These are phyloP conservation scores for Syncephalastrum monosporum DNA, from an alignment of 371 early-diverging fungal genomes.

Conservation along the genomic window DNA sequence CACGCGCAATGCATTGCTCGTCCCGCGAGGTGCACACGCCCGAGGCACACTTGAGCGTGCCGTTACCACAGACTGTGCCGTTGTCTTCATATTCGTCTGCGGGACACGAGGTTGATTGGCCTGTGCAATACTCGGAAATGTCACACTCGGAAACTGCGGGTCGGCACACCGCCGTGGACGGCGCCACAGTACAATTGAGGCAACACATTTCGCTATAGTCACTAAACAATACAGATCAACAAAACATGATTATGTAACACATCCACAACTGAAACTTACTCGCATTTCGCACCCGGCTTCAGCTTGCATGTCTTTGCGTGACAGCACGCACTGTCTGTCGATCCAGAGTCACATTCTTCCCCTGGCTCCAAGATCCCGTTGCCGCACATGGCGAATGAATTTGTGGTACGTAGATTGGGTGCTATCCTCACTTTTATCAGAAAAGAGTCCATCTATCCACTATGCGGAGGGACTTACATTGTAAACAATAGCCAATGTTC, in stretches of 20 bases:
- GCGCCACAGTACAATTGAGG: slow-evolving; percentile 65
- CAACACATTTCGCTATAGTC: slow-evolving; percentile 89
- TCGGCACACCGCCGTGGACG: slow-evolving; percentile 74
- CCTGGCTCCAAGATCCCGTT: slow-evolving; percentile 89
- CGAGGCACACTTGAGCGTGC: slow-evolving; percentile 74
- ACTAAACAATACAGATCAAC: slow-evolving; percentile 29
- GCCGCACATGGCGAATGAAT: slow-evolving; percentile 77
- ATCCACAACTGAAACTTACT: slow-evolving; percentile 33
- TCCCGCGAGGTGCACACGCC: slow-evolving; percentile 89
- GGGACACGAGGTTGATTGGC: slow-evolving; percentile 74
- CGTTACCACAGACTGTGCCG: slow-evolving; percentile 67
- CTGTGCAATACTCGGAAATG: slow-evolving; percentile 79
- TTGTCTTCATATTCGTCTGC: slow-evolving; percentile 66
- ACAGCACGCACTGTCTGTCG: slow-evolving; percentile 79
- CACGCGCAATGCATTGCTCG: slow-evolving; percentile 74
- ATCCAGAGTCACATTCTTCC: slow-evolving; percentile 95
- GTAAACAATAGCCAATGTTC: slow-evolving; percentile 58
- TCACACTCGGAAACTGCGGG: slow-evolving; percentile 83
- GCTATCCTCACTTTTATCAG: slow-evolving; percentile 12
- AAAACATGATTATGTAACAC: slow-evolving; percentile 1
- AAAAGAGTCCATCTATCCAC: neutral
- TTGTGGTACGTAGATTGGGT: slow-evolving; percentile 30
- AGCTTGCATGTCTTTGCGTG: slow-evolving; percentile 77
- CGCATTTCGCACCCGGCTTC: slow-evolving; percentile 75
- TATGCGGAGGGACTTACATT: slow-evolving; percentile 32